phyloP scores from a whole-genome alignment of 805 yeast species.

The Tetrapisispora fleetii region DNA sequence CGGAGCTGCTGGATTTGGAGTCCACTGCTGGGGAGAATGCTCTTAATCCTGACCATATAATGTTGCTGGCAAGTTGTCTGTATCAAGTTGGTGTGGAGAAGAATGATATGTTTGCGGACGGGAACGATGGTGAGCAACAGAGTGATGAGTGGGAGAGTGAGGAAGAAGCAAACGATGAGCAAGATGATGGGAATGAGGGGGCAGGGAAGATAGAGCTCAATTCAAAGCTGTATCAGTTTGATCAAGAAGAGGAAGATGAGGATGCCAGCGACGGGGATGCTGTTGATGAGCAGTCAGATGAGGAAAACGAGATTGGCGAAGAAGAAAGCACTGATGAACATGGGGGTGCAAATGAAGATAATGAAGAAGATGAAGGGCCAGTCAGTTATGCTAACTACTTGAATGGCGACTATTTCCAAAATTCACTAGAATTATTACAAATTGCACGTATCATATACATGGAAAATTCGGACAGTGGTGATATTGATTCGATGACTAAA shows the following conservation, averaged over 20 bases:
- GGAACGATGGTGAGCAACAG: slow-evolving; percentile 5
- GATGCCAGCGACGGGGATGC: slow-evolving; percentile 19
- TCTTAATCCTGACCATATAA: slow-evolving; percentile 1
- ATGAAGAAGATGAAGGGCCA: background rate
- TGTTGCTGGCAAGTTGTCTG: slow-evolving; percentile 1
- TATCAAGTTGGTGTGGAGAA: slow-evolving; percentile 5
- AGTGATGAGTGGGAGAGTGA: slow-evolving; percentile 6
- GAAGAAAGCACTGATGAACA: slow-evolving; percentile 14
- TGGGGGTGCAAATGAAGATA: slow-evolving; percentile 16
- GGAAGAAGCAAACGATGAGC: slow-evolving; percentile 6
- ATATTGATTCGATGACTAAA: background rate
- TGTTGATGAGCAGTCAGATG: slow-evolving; percentile 17
- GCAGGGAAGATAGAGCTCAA: slow-evolving; percentile 22
- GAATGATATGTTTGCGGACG: slow-evolving; percentile 31
- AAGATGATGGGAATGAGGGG: slow-evolving; percentile 1
- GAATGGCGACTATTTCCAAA: slow-evolving; percentile 42
- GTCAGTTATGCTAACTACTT: slow-evolving; percentile 7
- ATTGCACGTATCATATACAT: slow-evolving; percentile 45
- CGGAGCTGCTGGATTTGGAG: slow-evolving; percentile 39
- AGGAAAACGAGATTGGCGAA: slow-evolving; percentile 8
- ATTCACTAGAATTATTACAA: slow-evolving; percentile 83
- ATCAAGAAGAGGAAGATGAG: slow-evolving; percentile 18
- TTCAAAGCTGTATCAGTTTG: slow-evolving; percentile 20
- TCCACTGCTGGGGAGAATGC: background rate
- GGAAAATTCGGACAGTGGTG: slow-evolving; percentile 1